These are phyloP conservation scores for Gaeumannomyces sp. DNA, from an alignment of 2,329 filamentous ascomycete species.

Conservation along the genomic window DNA sequence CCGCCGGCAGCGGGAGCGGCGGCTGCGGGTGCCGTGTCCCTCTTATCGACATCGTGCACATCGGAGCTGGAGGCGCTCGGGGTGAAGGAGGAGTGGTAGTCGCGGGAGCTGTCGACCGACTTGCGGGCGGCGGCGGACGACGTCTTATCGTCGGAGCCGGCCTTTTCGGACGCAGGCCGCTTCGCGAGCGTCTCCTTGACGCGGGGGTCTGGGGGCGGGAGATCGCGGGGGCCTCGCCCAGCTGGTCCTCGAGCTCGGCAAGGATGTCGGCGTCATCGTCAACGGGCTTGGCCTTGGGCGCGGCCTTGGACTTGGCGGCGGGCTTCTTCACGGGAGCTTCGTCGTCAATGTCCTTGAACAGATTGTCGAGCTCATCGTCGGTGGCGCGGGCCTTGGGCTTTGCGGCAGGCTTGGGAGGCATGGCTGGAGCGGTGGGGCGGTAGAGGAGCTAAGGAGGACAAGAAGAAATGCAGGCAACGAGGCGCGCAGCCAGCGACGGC, in stretches of 20 bases:
- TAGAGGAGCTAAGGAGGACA: neutral
- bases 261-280: conserved; percentile 65
- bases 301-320: conserved; percentile 21
- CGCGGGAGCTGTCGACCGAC: conserved; percentile 70
- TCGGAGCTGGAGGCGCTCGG: conserved; percentile 60
- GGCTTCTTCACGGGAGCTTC: conserved; percentile 37
- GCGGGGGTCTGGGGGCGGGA: conserved; percentile 76
- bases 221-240: conserved; percentile 62
- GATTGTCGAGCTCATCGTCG: conserved; percentile 59
- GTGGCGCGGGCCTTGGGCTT: conserved; percentile 47
- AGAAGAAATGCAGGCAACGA: neutral
- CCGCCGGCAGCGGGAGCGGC: conserved; percentile 43
- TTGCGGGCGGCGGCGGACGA: conserved; percentile 46
- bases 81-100: conserved; percentile 66
- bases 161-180: conserved; percentile 43
- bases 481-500: neutral
- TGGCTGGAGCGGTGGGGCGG: conserved; percentile 25
- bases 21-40: conserved; percentile 31
- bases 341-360: conserved; percentile 58
- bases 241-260: conserved; percentile 74
- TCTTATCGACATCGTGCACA: conserved; percentile 51
- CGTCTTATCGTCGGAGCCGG: conserved; percentile 56
- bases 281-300: conserved; percentile 39
- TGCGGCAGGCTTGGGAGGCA: conserved; percentile 47
- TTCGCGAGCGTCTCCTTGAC: conserved; percentile 45